These are phyloP conservation scores for Coccomyxa sp. DNA, from an alignment of 139 green algal genomes.

Conservation along the genomic window DNA sequence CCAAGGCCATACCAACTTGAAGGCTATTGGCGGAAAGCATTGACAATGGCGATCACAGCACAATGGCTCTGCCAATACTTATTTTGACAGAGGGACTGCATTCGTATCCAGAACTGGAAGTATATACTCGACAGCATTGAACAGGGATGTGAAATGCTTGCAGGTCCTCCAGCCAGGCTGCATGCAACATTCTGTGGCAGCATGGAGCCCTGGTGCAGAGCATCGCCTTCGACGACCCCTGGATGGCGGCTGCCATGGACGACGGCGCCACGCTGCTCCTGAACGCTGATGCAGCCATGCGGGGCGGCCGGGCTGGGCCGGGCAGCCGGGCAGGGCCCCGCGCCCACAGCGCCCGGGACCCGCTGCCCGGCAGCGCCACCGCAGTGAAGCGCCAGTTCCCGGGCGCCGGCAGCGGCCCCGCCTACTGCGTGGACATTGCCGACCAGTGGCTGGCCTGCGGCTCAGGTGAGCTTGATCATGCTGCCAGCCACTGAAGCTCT, in stretches of 20 bases:
- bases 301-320: not conserved
- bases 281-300: slow-evolving; percentile 20
- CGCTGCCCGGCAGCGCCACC: slow-evolving; percentile 1
- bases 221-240: slow-evolving; percentile 61
- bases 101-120: too few species aligned
- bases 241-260: slow-evolving; percentile 34
- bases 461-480: slow-evolving; percentile 1
- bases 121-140: too few species aligned
- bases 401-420: not conserved
- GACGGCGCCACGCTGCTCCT: slow-evolving; percentile 24
- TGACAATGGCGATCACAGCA: too few species aligned
- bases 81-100: too few species aligned
- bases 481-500: not conserved
- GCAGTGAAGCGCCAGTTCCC: slow-evolving; percentile 24
- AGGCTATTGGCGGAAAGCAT: too few species aligned
- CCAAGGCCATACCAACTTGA: too few species aligned
- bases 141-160: not conserved
- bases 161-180: slow-evolving; percentile 2
- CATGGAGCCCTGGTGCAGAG: slow-evolving; percentile 15
- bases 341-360: not conserved
- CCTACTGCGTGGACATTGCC: slow-evolving; percentile 40
- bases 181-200: slow-evolving; percentile 19
- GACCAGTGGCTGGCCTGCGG: slow-evolving; percentile 44
- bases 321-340: not conserved
- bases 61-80: too few species aligned